These are phyloP conservation scores for Hemileccinum hortonii DNA, from an alignment of 1,284 basidiomycete species.

Conservation along the genomic window DNA sequence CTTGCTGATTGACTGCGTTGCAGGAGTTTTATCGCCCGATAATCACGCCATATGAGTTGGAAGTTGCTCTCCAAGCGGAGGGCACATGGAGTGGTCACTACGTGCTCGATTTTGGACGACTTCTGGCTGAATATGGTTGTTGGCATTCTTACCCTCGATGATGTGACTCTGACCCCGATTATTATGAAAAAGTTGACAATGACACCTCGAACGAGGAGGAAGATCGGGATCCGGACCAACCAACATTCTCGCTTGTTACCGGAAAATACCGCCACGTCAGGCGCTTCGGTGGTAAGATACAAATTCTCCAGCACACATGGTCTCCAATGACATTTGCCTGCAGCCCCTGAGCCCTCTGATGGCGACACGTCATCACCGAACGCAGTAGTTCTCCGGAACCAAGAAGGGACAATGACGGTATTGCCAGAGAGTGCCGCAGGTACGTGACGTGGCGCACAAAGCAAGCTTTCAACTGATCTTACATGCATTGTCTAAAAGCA, in stretches of 20 bases:
- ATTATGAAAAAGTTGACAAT: slow-evolving; percentile 12
- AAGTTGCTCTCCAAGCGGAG: slow-evolving; percentile 72
- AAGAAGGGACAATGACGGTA: slow-evolving; percentile 57
- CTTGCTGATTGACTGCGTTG: background rate
- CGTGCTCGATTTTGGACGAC: slow-evolving; percentile 74
- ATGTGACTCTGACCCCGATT: background rate
- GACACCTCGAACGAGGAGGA: slow-evolving; percentile 19
- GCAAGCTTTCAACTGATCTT: slow-evolving; percentile 7
- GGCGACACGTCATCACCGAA: slow-evolving; percentile 25
- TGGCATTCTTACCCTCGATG: slow-evolving; percentile 1
- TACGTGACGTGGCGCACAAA: slow-evolving; percentile 28
- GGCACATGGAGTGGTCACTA: slow-evolving; percentile 81
- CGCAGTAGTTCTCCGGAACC: slow-evolving; percentile 60
- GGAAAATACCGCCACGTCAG: slow-evolving; percentile 83
- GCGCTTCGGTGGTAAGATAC: slow-evolving; percentile 52
- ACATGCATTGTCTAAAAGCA: slow-evolving; percentile 37
- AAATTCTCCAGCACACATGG: background rate
- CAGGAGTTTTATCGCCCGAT: slow-evolving; percentile 91
- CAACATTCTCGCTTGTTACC: slow-evolving; percentile 83
- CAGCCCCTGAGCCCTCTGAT: slow-evolving; percentile 5
- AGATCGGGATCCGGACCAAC: slow-evolving; percentile 58
- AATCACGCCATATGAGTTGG: slow-evolving; percentile 91
- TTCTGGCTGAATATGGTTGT: slow-evolving; percentile 47
- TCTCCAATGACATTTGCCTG: slow-evolving; percentile 1
- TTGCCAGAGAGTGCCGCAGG: slow-evolving; percentile 72